Evolutionary conservation across 139 green algal genomes (phyloP).

Genomic region (Diplosphaera chodatii): DNA sequence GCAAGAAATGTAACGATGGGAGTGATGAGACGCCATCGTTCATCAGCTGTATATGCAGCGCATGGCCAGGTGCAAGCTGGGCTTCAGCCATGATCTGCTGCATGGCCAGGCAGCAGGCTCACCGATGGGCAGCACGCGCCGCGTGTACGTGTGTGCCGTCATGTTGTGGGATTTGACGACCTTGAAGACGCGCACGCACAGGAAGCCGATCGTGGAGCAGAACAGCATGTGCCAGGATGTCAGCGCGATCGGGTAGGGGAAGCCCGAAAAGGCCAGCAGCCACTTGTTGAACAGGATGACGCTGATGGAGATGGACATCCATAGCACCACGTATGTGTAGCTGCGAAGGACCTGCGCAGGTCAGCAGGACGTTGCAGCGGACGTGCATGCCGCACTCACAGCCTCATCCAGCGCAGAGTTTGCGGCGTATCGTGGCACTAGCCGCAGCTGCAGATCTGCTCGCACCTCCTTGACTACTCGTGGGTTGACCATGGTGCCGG

Average conservation of each 20-base stretch:
- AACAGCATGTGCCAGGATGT: constrained; percentile 89
- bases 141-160: constrained; percentile 56
- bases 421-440: too few species aligned
- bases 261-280: constrained; percentile 78
- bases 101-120: too few species aligned
- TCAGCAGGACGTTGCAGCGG: too few species aligned
- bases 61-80: too few species aligned
- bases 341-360: constrained; percentile 1
- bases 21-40: too few species aligned
- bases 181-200: constrained; percentile 49
- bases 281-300: constrained; percentile 97
- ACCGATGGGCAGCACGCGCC: constrained; percentile 65
- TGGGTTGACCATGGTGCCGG: too few species aligned
- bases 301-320: constrained; percentile 65
- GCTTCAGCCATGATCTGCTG: too few species aligned
- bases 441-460: too few species aligned
- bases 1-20: background rate
- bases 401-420: too few species aligned
- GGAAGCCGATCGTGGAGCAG: constrained; percentile 66
- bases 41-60: too few species aligned
- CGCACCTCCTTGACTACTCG: too few species aligned
- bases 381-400: too few species aligned
- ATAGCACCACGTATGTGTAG: constrained; percentile 74
- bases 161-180: constrained; percentile 71
- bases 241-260: constrained; percentile 86